Base-by-base conservation (phyloP, 1,139 yeast genomes). In the Debaryomyces psychrophilus region DNA sequence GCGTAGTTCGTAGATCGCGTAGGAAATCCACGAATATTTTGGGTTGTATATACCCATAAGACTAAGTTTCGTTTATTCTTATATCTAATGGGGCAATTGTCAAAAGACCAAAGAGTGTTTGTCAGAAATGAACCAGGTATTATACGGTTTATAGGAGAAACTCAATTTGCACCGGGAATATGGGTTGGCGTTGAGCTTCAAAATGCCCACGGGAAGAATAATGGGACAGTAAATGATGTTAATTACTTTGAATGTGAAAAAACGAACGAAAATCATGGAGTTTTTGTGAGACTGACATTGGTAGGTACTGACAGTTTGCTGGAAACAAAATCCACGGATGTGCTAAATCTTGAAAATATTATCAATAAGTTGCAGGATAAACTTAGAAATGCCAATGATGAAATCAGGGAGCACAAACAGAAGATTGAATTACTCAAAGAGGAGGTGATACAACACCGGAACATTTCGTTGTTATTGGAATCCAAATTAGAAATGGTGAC, bases 161-260 rank as follows among this genome's bases (percentile, higher is more conserved):
- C 89, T 0, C 55, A 76, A 41, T 85, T 85, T 65, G 83, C 88
- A 2, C 67, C 76, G 0, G 90, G 90, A 0, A 57, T 54, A 1
- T 92, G 98, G 98, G 72, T 84, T 9, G 98, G 97, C 0, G 73
- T 92, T 3, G 90, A 85, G 56, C 72, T 90, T 31, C 81, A 79
- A 26, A 68, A 69, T 11, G 80, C 86, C 0, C 59, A 59, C 0
- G 98, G 97, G 1, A 87, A 85, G 63, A 90, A 92, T 57, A 81
- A 90, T 57, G 98, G 98, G 0, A 68, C 84, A 1, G 81, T 90
- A 0, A 71, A 81, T 25, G 95, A 89, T 0, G 65, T 67, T 0
- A 55, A 71, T 40, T 89, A 90, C 62, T 92, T 92, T 55, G 65
- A 71, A 1, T 77, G 89, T 35, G 56, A 57, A 11, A 52, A 59